Conservation (phyloP, 257 asterid species). For the Solanum sparsipilum region DNA sequence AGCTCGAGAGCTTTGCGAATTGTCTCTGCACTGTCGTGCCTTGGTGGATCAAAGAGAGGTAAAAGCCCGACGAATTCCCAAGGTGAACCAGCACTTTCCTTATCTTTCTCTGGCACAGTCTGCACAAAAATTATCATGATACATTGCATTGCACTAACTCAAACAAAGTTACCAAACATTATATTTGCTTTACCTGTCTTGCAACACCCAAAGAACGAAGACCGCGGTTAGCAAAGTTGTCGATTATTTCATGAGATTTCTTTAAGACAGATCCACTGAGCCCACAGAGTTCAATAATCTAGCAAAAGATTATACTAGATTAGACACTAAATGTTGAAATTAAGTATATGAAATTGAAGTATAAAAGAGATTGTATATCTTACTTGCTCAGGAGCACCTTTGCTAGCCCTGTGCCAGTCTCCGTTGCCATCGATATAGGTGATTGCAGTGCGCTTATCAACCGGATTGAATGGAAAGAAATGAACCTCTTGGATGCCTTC, state of each 20-base stretch:
- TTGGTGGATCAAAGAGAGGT: conserved; percentile 66
- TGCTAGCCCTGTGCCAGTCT: conserved; percentile 73
- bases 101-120: conserved; percentile 34
- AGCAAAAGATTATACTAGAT: background rate
- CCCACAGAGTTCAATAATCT: conserved; percentile 47
- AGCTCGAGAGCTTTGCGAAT: conserved; percentile 51
- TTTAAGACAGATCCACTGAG: conserved; percentile 28
- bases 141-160: background rate
- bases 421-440: conserved; percentile 52
- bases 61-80: conserved; percentile 62
- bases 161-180: background rate
- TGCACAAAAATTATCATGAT: background rate
- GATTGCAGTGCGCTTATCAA: conserved; percentile 82
- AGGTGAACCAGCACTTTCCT: conserved; percentile 37
- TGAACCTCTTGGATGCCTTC: conserved; percentile 72
- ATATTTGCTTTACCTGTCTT: conserved; percentile 27
- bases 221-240: conserved; percentile 54
- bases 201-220: conserved; percentile 66
- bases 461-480: conserved; percentile 85
- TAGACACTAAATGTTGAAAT: background rate
- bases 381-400: conserved; percentile 97
- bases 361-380: background rate
- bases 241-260: conserved; percentile 43
- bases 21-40: conserved; percentile 73
- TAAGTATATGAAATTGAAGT: too few species aligned